A percentile compares a stretch with the other conserved stretches of the same genome.
phyloP scores from a whole-genome alignment of 1,139 yeast species.

The Candida neerlandica region DNA sequence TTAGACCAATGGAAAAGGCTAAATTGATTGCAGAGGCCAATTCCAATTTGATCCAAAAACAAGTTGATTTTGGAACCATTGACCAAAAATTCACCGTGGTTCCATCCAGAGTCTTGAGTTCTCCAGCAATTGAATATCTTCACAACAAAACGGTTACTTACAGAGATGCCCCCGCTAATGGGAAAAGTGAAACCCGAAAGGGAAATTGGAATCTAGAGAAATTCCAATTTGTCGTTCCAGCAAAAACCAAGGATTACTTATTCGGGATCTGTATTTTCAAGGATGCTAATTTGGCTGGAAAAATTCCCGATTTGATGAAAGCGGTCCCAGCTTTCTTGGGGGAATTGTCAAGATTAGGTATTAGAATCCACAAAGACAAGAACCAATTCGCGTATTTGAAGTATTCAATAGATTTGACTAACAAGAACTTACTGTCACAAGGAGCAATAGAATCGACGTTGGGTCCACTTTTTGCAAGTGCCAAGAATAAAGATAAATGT shows the following conservation, averaged over 20 bases:
- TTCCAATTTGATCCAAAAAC: constrained; percentile 8
- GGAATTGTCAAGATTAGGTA: constrained; percentile 15
- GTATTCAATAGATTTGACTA: constrained; percentile 14
- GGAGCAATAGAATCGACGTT: constrained; percentile 11
- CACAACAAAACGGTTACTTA: constrained; percentile 11
- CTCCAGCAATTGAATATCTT: constrained; percentile 16
- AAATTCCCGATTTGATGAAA: constrained; percentile 10
- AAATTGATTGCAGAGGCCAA: constrained; percentile 13
- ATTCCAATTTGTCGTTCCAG: constrained; percentile 11
- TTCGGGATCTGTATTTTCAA: constrained; percentile 15
- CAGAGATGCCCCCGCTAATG: constrained; percentile 12
- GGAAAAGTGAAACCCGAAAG: constrained; percentile 15
- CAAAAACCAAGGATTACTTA: constrained; percentile 10
- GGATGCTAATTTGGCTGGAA: constrained; percentile 6
- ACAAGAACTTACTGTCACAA: constrained; percentile 6
- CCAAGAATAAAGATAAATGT: constrained; percentile 14
- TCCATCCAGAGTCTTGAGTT: constrained; percentile 17
- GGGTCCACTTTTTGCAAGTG: constrained; percentile 7
- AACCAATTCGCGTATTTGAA: constrained; percentile 6
- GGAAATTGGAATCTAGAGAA: constrained; percentile 18
- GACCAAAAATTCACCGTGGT: constrained; percentile 14
- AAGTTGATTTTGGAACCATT: constrained; percentile 14
- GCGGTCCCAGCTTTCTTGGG: constrained; percentile 13
- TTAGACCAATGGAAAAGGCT: constrained; percentile 16
- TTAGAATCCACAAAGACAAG: constrained; percentile 8